Evolutionary conservation across 2,329 filamentous ascomycete species (phyloP).

Genomic region (Fusarium transvaalense): DNA sequence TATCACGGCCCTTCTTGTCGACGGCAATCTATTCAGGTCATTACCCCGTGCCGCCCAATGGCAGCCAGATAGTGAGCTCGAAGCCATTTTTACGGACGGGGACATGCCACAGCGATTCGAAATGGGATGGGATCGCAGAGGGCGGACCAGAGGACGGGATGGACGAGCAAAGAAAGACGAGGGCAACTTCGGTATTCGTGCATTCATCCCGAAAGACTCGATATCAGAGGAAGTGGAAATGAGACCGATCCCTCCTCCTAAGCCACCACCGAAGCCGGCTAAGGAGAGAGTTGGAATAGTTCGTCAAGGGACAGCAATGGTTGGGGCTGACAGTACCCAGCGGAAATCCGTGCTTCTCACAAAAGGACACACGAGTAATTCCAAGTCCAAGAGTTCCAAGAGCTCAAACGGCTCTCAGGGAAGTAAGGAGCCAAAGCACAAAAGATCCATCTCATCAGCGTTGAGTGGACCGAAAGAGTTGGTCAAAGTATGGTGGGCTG

Average conservation of each 20-base stretch:
- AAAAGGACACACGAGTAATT: constrained; percentile 21
- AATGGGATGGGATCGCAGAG: constrained; percentile 39
- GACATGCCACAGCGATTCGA: constrained; percentile 31
- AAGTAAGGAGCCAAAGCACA: constrained; percentile 27
- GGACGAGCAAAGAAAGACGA: constrained; percentile 33
- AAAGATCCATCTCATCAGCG: constrained; percentile 33
- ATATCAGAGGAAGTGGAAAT: constrained; percentile 44
- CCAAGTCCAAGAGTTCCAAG: constrained; percentile 25
- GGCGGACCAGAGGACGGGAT: constrained; percentile 24
- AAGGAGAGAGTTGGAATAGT: constrained; percentile 39
- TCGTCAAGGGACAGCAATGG: constrained; percentile 34
- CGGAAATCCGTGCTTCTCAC: constrained; percentile 40
- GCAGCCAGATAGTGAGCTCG: constrained; percentile 40
- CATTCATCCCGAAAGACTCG: constrained; percentile 21
- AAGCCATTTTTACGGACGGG: constrained; percentile 31
- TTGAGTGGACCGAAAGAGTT: constrained; percentile 43
- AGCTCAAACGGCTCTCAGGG: constrained; percentile 11
- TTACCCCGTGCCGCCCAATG: constrained; percentile 45
- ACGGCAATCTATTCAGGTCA: constrained; percentile 53
- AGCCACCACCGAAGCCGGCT: constrained; percentile 25
- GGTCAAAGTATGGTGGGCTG: constrained; percentile 47
- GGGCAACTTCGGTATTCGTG: constrained; percentile 43
- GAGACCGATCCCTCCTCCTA: constrained; percentile 37
- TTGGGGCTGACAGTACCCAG: constrained; percentile 34
- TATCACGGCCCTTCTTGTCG: constrained; percentile 53